These are phyloP conservation scores for Pseudogymnoascus sp. DNA, from an alignment of 2,329 filamentous ascomycete species.

Conservation along the genomic window DNA sequence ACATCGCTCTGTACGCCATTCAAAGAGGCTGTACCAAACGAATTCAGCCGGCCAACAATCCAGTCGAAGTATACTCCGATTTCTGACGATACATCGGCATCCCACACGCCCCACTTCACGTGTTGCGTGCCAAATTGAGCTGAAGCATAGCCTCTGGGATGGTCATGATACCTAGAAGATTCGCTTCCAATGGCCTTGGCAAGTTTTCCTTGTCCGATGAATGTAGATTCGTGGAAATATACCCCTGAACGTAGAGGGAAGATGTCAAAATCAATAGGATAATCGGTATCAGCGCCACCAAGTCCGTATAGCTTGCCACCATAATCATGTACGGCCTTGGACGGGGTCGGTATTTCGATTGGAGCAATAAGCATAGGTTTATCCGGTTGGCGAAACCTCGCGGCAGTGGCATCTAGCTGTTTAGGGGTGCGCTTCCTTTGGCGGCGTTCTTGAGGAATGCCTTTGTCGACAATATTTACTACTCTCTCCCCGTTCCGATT, in stretches of 20 bases:
- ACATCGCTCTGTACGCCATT: not conserved
- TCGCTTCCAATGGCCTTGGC: constrained; percentile 27
- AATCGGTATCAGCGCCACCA: constrained; percentile 52
- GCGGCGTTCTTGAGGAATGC: not conserved
- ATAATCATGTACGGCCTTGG: constrained; percentile 16
- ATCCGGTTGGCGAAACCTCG: constrained; percentile 27
- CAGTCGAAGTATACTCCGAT: constrained; percentile 54
- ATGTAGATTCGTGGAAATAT: constrained; percentile 52
- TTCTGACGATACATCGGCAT: constrained; percentile 51
- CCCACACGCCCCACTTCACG: constrained; percentile 50
- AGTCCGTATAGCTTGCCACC: constrained; percentile 42
- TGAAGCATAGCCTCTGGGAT: not conserved
- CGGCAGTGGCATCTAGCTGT: constrained; percentile 25
- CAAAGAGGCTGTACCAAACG: not conserved
- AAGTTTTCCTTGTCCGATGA: constrained; percentile 48
- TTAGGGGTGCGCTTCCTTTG: constrained; percentile 22
- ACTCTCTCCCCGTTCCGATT: not conserved
- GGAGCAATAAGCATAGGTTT: constrained; percentile 22
- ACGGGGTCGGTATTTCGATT: constrained; percentile 12
- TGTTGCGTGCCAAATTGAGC: constrained; percentile 37
- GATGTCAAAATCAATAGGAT: constrained; percentile 54
- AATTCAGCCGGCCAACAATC: constrained; percentile 38
- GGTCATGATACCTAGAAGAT: constrained; percentile 28
- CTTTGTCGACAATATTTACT: not conserved
- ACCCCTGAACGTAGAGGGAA: constrained; percentile 48